Evolutionary conservation across 768 basidiomycete species (phyloP), one percentile per base, ranked within the genome.

Genomic region (Hygrocybe punicea): DNA sequence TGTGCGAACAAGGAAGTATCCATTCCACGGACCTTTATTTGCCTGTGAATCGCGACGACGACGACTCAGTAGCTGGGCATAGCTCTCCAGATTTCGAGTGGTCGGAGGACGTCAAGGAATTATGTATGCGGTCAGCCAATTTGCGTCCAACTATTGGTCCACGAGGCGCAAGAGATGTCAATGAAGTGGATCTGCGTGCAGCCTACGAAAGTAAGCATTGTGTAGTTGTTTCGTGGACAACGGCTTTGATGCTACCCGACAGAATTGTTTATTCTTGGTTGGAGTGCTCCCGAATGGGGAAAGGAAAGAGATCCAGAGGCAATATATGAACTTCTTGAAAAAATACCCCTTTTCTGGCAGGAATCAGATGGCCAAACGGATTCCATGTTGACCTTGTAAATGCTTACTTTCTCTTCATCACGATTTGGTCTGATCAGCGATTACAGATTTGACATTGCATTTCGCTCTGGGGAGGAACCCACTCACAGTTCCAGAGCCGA

Each of bases 321-420:
- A 1, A 73, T 81, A 7, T 73, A 81, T 58, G 76, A 83, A 35
- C 61, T 80, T 17, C 59, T 87, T 14, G 82, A 85, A 17, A 73
- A 67, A 37, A 76, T 89, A 58, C 78, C 83, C 0, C 69, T 71
- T 6, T 82, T 82, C 60, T 85, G 84, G 81, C 81, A 83, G 62
- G 72, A 73, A n/a, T 58, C 69, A 3, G 80, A 84, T 55, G 69
- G 65, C 24, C 73, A 77, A 2, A 61, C 74, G 1, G 84, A 85
- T 37, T 73, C 82, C 51, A 72, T 86, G 60, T 62, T 90, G 23
- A 91, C 86, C 24, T 78, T 76, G 90, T 91, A 61, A 61, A 73
- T 63, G 13, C 51, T 39, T 39, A 19, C 17, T 19, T 29, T 21
- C 11, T 23, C 47, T 25, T 16, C 4, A 16, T 23, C 25, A 3